These are phyloP conservation scores for Mycena metata DNA, from an alignment of 768 basidiomycete genomes.

Conservation along the genomic window DNA sequence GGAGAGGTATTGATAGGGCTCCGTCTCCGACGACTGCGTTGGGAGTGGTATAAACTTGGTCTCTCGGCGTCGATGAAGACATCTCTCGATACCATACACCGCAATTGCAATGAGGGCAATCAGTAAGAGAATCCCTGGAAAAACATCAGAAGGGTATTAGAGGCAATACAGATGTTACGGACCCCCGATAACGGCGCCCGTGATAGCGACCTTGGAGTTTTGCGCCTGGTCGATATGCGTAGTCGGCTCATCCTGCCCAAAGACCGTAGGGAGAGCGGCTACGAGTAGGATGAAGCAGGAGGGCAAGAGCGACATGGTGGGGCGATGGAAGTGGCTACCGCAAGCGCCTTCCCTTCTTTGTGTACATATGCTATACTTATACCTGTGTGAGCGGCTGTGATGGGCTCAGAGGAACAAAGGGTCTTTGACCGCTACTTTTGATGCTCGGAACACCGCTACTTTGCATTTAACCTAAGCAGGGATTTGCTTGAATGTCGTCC, in stretches of 20 bases:
- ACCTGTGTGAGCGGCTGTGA: constrained; percentile 21
- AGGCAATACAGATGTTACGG: not conserved
- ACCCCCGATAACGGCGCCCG: constrained; percentile 28
- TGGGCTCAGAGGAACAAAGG: not conserved
- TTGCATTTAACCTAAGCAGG: too few relatives aligned
- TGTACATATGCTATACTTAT: constrained; percentile 10
- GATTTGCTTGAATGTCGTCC: too few relatives aligned
- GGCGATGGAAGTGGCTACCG: not conserved
- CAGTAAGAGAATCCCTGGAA: constrained; percentile 21
- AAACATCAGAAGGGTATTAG: not conserved
- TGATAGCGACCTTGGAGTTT: constrained; percentile 27
- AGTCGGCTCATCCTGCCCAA: not conserved
- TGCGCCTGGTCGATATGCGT: not conserved
- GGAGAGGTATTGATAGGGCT: constrained; percentile 24
- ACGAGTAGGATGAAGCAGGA: constrained; percentile 1
- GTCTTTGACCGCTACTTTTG: too few relatives aligned
- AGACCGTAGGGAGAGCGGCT: not conserved
- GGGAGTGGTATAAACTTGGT: constrained; percentile 7
- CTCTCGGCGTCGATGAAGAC: constrained; percentile 5
- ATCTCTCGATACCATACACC: constrained; percentile 25
- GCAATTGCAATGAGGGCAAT: constrained; percentile 15
- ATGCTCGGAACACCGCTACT: too few relatives aligned
- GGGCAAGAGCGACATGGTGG: constrained; percentile 9
- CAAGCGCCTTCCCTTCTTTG: constrained; percentile 7
- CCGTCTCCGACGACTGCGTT: not conserved